Conservation (phyloP, 2,329 filamentous ascomycete species). For the Penicillium sp. region DNA sequence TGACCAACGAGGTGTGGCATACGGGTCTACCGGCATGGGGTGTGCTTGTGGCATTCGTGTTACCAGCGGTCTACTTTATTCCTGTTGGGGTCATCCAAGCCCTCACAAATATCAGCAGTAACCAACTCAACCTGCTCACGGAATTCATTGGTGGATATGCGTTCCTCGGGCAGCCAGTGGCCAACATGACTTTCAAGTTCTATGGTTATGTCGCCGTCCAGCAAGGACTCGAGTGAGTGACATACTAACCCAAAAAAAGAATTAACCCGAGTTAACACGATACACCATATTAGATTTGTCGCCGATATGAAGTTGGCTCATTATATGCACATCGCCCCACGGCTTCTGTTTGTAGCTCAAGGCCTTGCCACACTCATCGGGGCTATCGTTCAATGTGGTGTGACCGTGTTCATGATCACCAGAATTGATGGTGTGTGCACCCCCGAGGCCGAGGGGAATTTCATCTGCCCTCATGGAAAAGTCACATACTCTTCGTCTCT, state of each 20-base stretch:
- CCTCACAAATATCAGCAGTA: constrained; percentile 50
- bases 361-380: constrained; percentile 51
- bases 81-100: constrained; percentile 50
- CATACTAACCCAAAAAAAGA: background rate
- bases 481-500: constrained; percentile 68
- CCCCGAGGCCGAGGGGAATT: constrained; percentile 57
- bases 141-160: constrained; percentile 51
- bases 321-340: constrained; percentile 46
- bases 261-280: background rate
- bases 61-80: constrained; percentile 48
- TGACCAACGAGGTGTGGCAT: constrained; percentile 43
- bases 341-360: constrained; percentile 52
- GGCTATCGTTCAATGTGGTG: constrained; percentile 49
- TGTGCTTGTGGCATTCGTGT: constrained; percentile 44
- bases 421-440: constrained; percentile 50
- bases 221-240: constrained; percentile 52
- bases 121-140: constrained; percentile 48
- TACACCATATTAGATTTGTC: constrained; percentile 50
- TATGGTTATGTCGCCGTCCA: constrained; percentile 67
- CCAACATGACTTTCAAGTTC: constrained; percentile 66
- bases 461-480: constrained; percentile 56
- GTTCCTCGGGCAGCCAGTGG: constrained; percentile 47
- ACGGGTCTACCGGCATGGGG: constrained; percentile 48
- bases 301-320: constrained; percentile 65
- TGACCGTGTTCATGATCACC: constrained; percentile 50